Percentiles rank a stretch among this genome's conserved stretches.
Conservation (phyloP, 164 flowering plant genomes). For the Stephania cephalantha region DNA sequence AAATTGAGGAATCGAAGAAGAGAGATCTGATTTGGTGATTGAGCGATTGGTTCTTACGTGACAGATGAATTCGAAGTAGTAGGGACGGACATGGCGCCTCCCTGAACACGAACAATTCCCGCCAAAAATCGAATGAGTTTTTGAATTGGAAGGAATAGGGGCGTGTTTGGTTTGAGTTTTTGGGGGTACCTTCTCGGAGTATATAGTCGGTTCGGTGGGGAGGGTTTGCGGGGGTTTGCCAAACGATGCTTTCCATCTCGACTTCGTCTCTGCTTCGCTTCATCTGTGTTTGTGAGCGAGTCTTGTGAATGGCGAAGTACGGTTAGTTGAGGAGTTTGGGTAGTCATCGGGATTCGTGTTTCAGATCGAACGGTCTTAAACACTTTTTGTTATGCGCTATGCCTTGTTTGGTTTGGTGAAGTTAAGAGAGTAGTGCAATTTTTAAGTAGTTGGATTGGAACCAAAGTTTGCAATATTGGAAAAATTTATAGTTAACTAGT, state of each 20-base stretch:
- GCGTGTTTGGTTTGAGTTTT: background rate
- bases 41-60: constrained; percentile 35
- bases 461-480: no score
- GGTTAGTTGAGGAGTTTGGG: no score
- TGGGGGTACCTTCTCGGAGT: constrained; percentile 54
- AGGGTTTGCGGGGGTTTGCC: constrained; percentile 89
- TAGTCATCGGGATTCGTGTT: no score
- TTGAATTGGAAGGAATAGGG: background rate
- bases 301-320: no score
- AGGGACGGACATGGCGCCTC: constrained; percentile 76
- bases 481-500: no score
- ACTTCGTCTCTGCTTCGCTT: constrained; percentile 28
- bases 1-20: background rate
- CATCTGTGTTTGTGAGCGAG: constrained; percentile 9
- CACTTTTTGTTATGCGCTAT: no score
- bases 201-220: constrained; percentile 73
- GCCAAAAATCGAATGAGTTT: constrained; percentile 14
- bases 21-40: no score
- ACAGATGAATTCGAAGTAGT: constrained; percentile 91
- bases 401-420: no score
- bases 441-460: no score
- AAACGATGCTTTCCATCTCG: constrained; percentile 45
- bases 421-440: no score
- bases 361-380: no score
- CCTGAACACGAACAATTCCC: constrained; percentile 42